Evolutionary conservation across 352 stramenopile species (phyloP).

Genomic region (Globisporangium canariense): DNA sequence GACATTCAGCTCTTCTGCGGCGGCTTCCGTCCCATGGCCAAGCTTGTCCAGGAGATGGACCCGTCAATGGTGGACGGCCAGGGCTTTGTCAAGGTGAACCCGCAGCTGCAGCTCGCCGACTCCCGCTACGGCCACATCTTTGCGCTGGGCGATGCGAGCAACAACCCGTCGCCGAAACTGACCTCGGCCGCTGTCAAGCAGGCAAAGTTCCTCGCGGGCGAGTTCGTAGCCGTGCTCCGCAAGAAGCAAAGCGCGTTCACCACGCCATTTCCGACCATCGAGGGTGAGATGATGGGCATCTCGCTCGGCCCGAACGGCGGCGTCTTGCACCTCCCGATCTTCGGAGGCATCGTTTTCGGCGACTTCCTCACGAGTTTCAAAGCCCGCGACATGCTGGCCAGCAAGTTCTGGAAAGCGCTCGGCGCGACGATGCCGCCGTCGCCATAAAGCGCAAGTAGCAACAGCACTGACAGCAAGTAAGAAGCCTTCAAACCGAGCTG

Average conservation of each 20-base stretch:
- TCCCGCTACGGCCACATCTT: neutral
- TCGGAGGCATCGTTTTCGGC: neutral
- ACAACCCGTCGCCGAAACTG: neutral
- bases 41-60: slow-evolving; percentile 2
- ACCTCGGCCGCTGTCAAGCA: neutral
- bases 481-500: neutral
- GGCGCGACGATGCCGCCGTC: neutral
- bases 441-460: neutral
- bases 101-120: neutral
- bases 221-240: neutral
- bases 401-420: neutral
- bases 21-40: neutral
- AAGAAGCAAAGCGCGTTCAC: neutral
- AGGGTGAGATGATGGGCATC: neutral
- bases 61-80: neutral
- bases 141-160: neutral
- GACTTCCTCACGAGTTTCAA: slow-evolving; percentile 6
- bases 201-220: neutral
- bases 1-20: slow-evolving; percentile 5
- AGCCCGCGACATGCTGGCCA: neutral
- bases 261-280: neutral
- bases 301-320: slow-evolving; percentile 1
- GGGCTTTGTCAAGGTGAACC: neutral
- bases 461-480: neutral
- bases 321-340: neutral